phyloP scores from a whole-genome alignment of 257 asterid species.

The Penstemon newberryi region DNA sequence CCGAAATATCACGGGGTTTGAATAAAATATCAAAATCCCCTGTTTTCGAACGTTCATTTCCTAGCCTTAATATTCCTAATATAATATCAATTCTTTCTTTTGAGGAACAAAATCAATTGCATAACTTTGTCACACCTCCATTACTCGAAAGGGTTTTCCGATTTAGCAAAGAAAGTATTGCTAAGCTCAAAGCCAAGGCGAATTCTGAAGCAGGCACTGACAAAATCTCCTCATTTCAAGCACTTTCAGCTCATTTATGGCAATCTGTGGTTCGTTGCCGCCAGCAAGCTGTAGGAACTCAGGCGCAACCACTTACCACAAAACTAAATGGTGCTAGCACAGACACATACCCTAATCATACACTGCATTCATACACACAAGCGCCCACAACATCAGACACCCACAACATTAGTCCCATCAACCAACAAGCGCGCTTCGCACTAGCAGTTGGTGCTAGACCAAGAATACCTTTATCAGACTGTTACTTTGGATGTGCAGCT shows the following conservation, averaged over 20 bases:
- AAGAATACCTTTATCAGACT: slow-evolving; percentile 38
- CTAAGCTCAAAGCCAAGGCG: slow-evolving; percentile 40
- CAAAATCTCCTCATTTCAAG: slow-evolving; percentile 46
- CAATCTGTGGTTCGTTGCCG: slow-evolving; percentile 31
- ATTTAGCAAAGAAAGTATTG: slow-evolving; percentile 36
- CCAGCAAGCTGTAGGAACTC: background rate
- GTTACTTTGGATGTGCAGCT: slow-evolving; percentile 44
- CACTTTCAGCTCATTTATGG: slow-evolving; percentile 43
- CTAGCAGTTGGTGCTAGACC: slow-evolving; percentile 29
- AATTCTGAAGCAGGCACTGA: slow-evolving; percentile 30
- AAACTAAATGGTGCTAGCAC: too few species aligned
- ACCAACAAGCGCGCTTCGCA: background rate
- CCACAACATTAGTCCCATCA: background rate
- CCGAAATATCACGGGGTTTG: slow-evolving; percentile 40
- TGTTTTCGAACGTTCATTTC: slow-evolving; percentile 22
- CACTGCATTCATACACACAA: too few species aligned
- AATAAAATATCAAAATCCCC: slow-evolving; percentile 27
- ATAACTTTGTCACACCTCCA: slow-evolving; percentile 14
- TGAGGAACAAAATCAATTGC: background rate
- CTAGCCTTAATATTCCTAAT: background rate
- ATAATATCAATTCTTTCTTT: slow-evolving; percentile 23
- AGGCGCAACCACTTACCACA: too few species aligned
- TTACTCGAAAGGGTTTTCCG: slow-evolving; percentile 41
- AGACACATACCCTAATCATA: too few species aligned
- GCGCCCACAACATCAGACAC: too few species aligned